Base-by-base conservation (phyloP, 208 protist genomes). In the Trypanosoma melophagium region DNA sequence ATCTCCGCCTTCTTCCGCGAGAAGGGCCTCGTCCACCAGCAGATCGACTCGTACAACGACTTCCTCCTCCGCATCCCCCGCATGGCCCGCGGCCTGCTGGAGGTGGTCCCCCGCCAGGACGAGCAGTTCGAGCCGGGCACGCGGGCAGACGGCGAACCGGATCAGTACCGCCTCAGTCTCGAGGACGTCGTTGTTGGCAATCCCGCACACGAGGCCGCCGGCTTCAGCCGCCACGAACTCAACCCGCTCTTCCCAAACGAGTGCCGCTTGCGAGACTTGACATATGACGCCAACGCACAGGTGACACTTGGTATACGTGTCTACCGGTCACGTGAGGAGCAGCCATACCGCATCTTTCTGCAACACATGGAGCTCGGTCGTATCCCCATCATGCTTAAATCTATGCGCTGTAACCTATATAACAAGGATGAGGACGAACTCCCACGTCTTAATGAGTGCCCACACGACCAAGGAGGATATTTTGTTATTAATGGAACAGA, bases 31-130 rank as follows among this genome's bases (percentile, higher is more conserved):
- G 98, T 99, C 31, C 92, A 96, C 66, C 99, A 99, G 86, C 99
- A 99, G 89, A 84, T 99, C 7, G 97, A 99, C 74, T 99, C 98
- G 24, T 99, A 99, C 83, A 98, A 99, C 77, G 86, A 98, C 55
- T 99, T 99, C 69, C 77, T 95, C 53, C 79, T 90, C 66, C 90
- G 87, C 66, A 93, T 92, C 59, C 84, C 89, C 0, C 81, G 82
- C 61, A 95, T 92, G 89, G 80, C 89, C 35, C 80, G 80, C 51
- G 75, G 84, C 50, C 84, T 94, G 45, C 76, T 83, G 9, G 73
- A 78, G 49, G 75, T 91, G 60, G 84, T 84, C 42, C 74, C 89
- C 8, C 74, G 83, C 4, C 89, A 94, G 61, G 89, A 95, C 47
- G 74, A 81, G n/a, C 86, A 95, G 81, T 91, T 86, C 65, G 83